A percentile compares a stretch with the other conserved stretches of the same genome.
phyloP scores from a whole-genome alignment of 2,329 filamentous ascomycete species.

The Diplocarpon mali region DNA sequence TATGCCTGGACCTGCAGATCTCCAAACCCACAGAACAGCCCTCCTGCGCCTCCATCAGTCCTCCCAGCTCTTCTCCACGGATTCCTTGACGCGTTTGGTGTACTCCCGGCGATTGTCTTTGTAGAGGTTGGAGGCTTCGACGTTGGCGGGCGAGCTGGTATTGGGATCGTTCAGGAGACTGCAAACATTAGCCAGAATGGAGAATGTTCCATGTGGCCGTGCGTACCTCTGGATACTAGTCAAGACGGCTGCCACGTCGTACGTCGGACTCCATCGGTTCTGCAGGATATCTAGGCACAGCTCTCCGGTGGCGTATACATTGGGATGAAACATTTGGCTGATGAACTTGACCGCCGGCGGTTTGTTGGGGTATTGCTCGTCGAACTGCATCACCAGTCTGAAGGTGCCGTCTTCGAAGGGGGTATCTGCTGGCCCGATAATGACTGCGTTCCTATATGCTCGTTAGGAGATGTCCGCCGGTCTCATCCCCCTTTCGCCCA shows the following conservation, averaged over 20 bases:
- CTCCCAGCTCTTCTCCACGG: conserved; percentile 99
- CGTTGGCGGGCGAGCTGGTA: conserved; percentile 94
- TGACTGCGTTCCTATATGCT: conserved; percentile 78
- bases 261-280: conserved; percentile 97
- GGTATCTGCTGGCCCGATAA: conserved; percentile 92
- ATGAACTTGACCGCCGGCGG: conserved; percentile 97
- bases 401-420: conserved; percentile 98
- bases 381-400: conserved; percentile 95
- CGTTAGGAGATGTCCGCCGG: conserved; percentile 2
- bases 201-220: background rate
- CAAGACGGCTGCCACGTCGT: conserved; percentile 92
- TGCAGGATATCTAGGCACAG: conserved; percentile 94
- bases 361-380: conserved; percentile 98
- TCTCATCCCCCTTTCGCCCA: too few relatives aligned
- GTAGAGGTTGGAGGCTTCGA: conserved; percentile 95
- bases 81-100: conserved; percentile 87
- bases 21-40: background rate
- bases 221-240: conserved; percentile 91
- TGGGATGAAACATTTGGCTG: conserved; percentile 98
- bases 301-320: conserved; percentile 95
- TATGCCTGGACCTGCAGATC: conserved; percentile 6
- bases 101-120: conserved; percentile 98
- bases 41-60: conserved; percentile 41
- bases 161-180: conserved; percentile 97
- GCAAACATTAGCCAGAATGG: conserved; percentile 23